Conservation (phyloP, 331 rosid genomes). For the Quercus lobata region DNA sequence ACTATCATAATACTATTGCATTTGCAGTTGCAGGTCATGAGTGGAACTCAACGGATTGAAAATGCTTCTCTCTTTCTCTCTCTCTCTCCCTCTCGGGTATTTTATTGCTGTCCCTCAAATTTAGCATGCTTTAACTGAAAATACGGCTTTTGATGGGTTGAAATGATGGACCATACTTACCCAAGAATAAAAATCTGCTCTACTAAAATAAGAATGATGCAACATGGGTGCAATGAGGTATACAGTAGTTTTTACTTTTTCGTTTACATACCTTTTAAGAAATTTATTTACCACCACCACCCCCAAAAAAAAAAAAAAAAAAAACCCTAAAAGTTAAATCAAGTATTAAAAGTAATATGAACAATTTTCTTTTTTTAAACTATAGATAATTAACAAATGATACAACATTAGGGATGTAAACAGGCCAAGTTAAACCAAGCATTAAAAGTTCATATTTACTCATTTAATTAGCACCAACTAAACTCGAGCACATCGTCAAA, state of each 20-base stretch:
- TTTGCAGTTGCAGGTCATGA: conserved; percentile 13
- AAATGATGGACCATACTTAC: conserved; percentile 34
- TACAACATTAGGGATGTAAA: too few species aligned
- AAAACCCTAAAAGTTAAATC: too few species aligned
- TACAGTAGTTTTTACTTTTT: not conserved
- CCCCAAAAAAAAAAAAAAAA: too few species aligned
- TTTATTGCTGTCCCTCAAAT: conserved; percentile 24
- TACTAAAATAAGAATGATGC: not conserved
- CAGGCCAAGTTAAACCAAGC: too few species aligned
- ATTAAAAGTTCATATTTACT: too few species aligned
- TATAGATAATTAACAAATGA: too few species aligned
- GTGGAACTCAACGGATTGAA: conserved; percentile 19
- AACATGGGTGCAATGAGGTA: not conserved
- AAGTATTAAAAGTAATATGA: too few species aligned
- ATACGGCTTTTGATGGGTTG: conserved; percentile 37
- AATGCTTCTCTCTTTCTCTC: not conserved
- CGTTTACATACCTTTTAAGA: not conserved
- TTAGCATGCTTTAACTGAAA: conserved; percentile 37
- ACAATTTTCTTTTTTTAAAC: too few species aligned
- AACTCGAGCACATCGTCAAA: too few species aligned
- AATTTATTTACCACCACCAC: not conserved
- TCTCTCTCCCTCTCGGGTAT: not conserved
- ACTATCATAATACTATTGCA: conserved; percentile 32
- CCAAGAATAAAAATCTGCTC: too few species aligned
- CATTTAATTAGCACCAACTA: too few species aligned